Conservation (phyloP, 805 yeast genomes). For the Ogataea ramenticola region DNA sequence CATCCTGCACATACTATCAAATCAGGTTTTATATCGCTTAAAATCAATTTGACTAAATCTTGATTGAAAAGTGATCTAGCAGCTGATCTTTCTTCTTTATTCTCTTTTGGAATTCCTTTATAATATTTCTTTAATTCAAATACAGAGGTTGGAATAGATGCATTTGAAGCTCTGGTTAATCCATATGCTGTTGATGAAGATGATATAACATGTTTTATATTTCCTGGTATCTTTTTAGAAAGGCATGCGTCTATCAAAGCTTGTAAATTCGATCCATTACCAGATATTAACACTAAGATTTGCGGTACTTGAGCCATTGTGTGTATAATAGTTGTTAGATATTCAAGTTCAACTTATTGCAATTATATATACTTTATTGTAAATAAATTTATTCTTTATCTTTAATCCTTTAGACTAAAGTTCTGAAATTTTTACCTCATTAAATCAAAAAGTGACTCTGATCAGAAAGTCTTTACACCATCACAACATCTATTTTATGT, state of each 20-base stretch:
- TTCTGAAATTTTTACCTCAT: too few species aligned
- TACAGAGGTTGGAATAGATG: conserved; percentile 60
- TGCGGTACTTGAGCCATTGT: not conserved
- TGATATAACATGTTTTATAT: conserved; percentile 74
- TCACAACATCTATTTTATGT: too few species aligned
- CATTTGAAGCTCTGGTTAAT: conserved; percentile 64
- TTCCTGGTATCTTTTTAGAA: conserved; percentile 31
- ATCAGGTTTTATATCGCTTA: conserved; percentile 56
- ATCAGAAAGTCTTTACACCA: too few species aligned
- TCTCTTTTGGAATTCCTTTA: conserved; percentile 64
- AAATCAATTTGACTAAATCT: conserved; percentile 67
- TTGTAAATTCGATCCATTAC: conserved; percentile 92
- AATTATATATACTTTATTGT: too few species aligned
- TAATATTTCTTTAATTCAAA: conserved; percentile 73
- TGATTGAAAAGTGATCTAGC: conserved; percentile 69
- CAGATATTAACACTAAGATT: conserved; percentile 82
- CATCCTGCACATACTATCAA: conserved; percentile 97
- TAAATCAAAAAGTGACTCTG: too few species aligned
- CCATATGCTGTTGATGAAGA: conserved; percentile 87
- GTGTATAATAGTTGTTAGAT: too few species aligned
- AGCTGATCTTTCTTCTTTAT: conserved; percentile 44
- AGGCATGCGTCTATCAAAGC: conserved; percentile 76
- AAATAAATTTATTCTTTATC: too few species aligned
- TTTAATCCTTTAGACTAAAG: too few species aligned
- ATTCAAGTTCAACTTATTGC: too few species aligned